Percentiles rank a stretch among this genome's conserved stretches.
Conservation (phyloP, 805 yeast species). For the Candida xyloterini region DNA sequence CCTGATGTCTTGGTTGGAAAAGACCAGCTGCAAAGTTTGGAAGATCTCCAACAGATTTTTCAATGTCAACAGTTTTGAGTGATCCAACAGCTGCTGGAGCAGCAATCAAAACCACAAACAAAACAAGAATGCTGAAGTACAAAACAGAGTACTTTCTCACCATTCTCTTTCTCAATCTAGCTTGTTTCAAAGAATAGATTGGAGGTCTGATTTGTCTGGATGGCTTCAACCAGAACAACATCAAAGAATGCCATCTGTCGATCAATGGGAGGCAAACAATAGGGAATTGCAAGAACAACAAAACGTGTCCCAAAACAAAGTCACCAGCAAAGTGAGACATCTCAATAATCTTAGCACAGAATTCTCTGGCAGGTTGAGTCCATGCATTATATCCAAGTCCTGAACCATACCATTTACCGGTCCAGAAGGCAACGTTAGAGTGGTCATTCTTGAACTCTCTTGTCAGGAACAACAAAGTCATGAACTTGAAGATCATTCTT, state of each 20-base stretch:
- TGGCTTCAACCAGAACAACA: constrained; percentile 99
- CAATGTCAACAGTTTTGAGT: constrained; percentile 39
- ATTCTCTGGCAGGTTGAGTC: constrained; percentile 96
- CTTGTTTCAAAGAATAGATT: constrained; percentile 93
- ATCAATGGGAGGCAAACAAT: constrained; percentile 76
- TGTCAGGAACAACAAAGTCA: constrained; percentile 76
- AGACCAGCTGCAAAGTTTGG: constrained; percentile 52
- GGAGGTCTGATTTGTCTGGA: constrained; percentile 97
- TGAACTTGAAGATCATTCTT: constrained; percentile 78
- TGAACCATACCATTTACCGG: constrained; percentile 97
- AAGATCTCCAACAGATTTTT: constrained; percentile 31
- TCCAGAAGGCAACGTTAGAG: constrained; percentile 98
- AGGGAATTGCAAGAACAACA: constrained; percentile 88
- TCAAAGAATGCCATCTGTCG: constrained; percentile 97
- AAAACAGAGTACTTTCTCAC: constrained; percentile 87
- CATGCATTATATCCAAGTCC: constrained; percentile 92
- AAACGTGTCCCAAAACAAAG: constrained; percentile 86
- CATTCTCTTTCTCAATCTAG: constrained; percentile 95
- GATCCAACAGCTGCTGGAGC: constrained; percentile 88
- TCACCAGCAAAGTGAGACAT: constrained; percentile 96
- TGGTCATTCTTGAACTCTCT: constrained; percentile 96
- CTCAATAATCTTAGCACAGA: constrained; percentile 89
- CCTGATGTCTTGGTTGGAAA: constrained; percentile 83
- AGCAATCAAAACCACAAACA: constrained; percentile 73
- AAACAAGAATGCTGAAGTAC: constrained; percentile 64